Percentiles rank a stretch among this genome's conserved stretches.
phyloP scores from a whole-genome alignment of 768 basidiomycete genomes.

The Termitomyces sp. region DNA sequence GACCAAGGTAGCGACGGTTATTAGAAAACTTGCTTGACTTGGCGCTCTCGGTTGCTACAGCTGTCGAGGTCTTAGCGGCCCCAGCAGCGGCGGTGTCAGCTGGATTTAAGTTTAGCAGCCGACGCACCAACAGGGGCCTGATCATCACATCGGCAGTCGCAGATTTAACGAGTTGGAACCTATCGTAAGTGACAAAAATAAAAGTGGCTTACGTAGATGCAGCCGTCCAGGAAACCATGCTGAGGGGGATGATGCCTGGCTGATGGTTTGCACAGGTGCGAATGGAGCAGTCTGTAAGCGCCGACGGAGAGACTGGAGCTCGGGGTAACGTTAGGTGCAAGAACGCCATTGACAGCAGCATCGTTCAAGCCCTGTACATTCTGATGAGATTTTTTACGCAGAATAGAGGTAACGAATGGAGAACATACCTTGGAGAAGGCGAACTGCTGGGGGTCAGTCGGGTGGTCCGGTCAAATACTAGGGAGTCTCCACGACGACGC shows the following conservation, averaged over 20 bases:
- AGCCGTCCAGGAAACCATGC: slow-evolving; percentile 59
- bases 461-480: slow-evolving; percentile 36
- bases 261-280: slow-evolving; percentile 56
- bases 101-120: slow-evolving; percentile 7
- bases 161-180: slow-evolving; percentile 11
- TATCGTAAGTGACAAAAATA: background rate
- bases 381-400: slow-evolving; percentile 17
- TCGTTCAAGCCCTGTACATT: slow-evolving; percentile 47
- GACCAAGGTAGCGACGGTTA: slow-evolving; percentile 9
- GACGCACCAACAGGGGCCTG: slow-evolving; percentile 10
- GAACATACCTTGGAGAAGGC: slow-evolving; percentile 44
- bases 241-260: slow-evolving; percentile 53
- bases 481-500: slow-evolving; percentile 46
- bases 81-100: slow-evolving; percentile 1
- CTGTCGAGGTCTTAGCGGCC: slow-evolving; percentile 5
- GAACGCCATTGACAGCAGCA: slow-evolving; percentile 41
- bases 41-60: too few species aligned
- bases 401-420: background rate
- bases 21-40: background rate
- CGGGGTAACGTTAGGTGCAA: slow-evolving; percentile 47
- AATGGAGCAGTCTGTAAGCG: slow-evolving; percentile 55
- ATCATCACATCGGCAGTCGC: slow-evolving; percentile 19
- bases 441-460: slow-evolving; percentile 44
- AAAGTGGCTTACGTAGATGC: slow-evolving; percentile 40
- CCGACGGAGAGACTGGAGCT: slow-evolving; percentile 56